Evolutionary conservation across 345 rosid species (phyloP).

Genomic region (Salix suchowensis): DNA sequence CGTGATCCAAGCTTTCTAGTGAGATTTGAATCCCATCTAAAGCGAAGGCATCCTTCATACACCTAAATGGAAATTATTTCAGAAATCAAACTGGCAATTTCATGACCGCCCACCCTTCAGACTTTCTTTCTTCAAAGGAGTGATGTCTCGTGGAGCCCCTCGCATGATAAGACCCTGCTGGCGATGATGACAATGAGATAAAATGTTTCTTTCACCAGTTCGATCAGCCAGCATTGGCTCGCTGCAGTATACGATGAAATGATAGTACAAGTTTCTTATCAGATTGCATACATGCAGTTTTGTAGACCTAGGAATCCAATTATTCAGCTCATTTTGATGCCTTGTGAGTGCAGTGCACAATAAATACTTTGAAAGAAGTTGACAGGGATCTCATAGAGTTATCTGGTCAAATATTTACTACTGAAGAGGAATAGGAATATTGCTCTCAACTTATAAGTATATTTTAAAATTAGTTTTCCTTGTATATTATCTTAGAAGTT

Average conservation of each 20-base stretch:
- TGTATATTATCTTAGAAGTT: no score
- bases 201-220: conserved; percentile 8
- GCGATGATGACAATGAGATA: conserved; percentile 1
- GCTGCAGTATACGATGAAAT: background rate
- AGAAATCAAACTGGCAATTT: conserved; percentile 22
- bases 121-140: background rate
- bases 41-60: background rate
- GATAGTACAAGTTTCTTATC: no score
- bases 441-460: no score
- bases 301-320: background rate
- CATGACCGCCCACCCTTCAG: conserved; percentile 25
- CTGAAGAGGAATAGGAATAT: no score
- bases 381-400: no score
- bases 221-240: background rate
- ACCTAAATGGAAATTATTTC: background rate
- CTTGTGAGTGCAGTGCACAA: no score
- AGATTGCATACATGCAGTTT: background rate
- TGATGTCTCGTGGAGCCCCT: conserved; percentile 18
- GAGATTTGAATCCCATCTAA: background rate
- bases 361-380: no score
- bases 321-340: background rate
- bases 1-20: background rate
- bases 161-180: conserved; percentile 19
- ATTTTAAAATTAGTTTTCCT: no score
- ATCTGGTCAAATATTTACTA: no score